Base-by-base conservation (phyloP, 169 alveolate species). In the Plasmodium vinckei region DNA sequence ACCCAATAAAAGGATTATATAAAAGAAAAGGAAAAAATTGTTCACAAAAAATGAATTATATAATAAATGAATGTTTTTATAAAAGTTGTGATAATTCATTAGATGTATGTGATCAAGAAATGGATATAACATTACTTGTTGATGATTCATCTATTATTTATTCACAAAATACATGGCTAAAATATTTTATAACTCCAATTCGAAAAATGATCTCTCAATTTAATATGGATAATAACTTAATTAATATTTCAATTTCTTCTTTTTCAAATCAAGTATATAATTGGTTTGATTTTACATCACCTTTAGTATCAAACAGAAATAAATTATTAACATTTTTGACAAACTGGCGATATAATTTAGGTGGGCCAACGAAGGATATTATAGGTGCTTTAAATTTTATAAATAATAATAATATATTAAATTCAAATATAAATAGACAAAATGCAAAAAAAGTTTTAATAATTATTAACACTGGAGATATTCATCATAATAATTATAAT, bases 1-100 rank as follows among this genome's bases (percentile, higher is more conserved):
- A 59, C 17, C 6, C 67, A 15, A 9, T 7, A 46, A 42, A 51
- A 0, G 91, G 91, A 1, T 69, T 69, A 19, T 86, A 86, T 46
- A 86, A 86, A 57, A 86, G 91, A 42, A 70, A 21, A 51, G 91
- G 91, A 5, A 86, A 71, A 51, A 69, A 25, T 25, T 86, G 91
- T 72, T 59, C 39, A n/a, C 87, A 86, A 25, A 73, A 86, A 21
- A 86, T 61, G 44, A 57, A 54, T 53, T 53, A n/a, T 4, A 23
- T 69, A 0, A 59, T 70, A 1, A 72, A 86, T 21, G 87, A 70
- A 13, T 86, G 91, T 6, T 86, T 69, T 12, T 12, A 86, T 19
- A 69, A 56, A 5, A 57, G 77, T 39, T 86, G 91, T 53, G 91
- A 86, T 70, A 63, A 59, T 54, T 86, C 87, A n/a, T 47, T 86